A percentile compares a stretch with the other conserved stretches of the same genome.
These are phyloP conservation scores for Starmerella apis DNA, from an alignment of 805 yeast species.

Conservation along the genomic window DNA sequence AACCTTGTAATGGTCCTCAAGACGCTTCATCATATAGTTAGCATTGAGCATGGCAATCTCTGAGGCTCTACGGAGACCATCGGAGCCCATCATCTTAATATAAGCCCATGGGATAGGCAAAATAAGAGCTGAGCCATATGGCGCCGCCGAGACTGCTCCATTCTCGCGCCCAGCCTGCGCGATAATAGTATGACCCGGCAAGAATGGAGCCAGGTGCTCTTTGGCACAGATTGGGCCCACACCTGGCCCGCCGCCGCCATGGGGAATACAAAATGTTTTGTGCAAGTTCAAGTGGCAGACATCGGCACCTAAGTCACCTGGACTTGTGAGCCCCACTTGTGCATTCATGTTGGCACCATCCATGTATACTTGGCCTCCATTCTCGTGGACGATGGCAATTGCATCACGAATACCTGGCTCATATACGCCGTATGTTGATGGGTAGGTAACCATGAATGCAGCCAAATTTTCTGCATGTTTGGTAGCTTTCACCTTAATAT, in stretches of 20 bases:
- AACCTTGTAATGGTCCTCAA: conserved; percentile 60
- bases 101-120: conserved; percentile 90
- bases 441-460: conserved; percentile 92
- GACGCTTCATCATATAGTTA: conserved; percentile 80
- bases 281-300: conserved; percentile 95
- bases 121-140: conserved; percentile 90
- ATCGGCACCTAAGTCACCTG: conserved; percentile 96
- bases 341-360: conserved; percentile 99
- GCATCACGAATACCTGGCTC: conserved; percentile 85
- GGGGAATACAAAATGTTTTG: conserved; percentile 95
- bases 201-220: conserved; percentile 62
- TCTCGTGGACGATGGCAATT: conserved; percentile 66
- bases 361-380: conserved; percentile 93
- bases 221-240: conserved; percentile 96
- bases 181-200: conserved; percentile 67
- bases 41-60: conserved; percentile 89
- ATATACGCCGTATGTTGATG: conserved; percentile 92
- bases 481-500: conserved; percentile 60
- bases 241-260: conserved; percentile 99
- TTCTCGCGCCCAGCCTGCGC: conserved; percentile 34
- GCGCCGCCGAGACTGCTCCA: conserved; percentile 76
- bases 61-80: conserved; percentile 75
- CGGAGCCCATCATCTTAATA: conserved; percentile 85
- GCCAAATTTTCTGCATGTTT: conserved; percentile 64
- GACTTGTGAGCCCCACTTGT: conserved; percentile 92